These are phyloP conservation scores for Ustilago crameri DNA, from an alignment of 1,284 basidiomycete genomes.

Conservation along the genomic window DNA sequence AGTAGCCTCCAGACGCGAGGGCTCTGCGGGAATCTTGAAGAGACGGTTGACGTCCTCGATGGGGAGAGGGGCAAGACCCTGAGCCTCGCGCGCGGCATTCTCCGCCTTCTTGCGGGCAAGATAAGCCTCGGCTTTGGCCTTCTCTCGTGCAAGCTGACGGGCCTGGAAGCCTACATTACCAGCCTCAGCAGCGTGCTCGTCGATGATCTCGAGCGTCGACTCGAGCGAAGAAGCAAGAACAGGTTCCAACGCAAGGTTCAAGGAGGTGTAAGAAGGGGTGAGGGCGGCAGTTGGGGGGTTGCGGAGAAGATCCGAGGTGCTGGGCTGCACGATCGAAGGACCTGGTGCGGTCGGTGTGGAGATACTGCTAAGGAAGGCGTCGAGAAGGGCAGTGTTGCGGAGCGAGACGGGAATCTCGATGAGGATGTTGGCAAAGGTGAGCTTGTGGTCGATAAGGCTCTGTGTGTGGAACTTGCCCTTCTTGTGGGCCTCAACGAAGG, in stretches of 20 bases:
- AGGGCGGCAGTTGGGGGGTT: conserved; percentile 61
- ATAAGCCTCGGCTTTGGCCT: conserved; percentile 79
- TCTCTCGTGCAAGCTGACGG: conserved; percentile 91
- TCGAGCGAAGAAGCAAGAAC: conserved; percentile 66
- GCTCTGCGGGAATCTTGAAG: conserved; percentile 89
- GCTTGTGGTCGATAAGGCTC: conserved; percentile 81
- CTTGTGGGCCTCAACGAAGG: conserved; percentile 87
- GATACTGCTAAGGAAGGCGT: conserved; percentile 83
- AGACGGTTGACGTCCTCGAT: conserved; percentile 63
- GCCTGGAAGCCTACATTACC: conserved; percentile 89
- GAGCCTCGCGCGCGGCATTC: conserved; percentile 81
- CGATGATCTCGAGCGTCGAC: conserved; percentile 64
- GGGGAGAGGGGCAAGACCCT: conserved; percentile 84
- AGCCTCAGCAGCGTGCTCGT: conserved; percentile 64
- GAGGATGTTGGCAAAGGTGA: conserved; percentile 90
- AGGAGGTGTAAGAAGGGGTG: conserved; percentile 56
- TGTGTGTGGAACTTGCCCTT: conserved; percentile 86
- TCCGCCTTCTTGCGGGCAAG: conserved; percentile 77
- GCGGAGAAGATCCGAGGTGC: conserved; percentile 52
- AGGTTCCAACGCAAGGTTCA: conserved; percentile 66
- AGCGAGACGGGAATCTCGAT: conserved; percentile 89
- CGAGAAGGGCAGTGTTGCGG: conserved; percentile 85
- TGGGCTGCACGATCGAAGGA: conserved; percentile 60
- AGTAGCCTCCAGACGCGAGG: conserved; percentile 88
- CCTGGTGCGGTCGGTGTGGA: conserved; percentile 70